phyloP scores from a whole-genome alignment of 2,329 filamentous ascomycete species.

The Westerdykella sp. region DNA sequence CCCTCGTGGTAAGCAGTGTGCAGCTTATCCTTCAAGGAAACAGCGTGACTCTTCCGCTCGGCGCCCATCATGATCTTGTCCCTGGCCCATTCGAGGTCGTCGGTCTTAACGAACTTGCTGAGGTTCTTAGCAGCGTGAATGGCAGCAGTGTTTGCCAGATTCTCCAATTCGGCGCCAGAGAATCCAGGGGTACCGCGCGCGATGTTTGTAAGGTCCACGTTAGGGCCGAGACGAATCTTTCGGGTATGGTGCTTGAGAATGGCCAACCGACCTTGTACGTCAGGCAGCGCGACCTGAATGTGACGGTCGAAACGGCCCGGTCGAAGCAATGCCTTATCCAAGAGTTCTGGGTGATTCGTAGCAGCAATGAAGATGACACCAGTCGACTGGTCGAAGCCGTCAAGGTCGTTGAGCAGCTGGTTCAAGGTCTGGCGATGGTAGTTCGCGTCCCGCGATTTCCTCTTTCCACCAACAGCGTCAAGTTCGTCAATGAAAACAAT shows the following conservation, averaged over 20 bases:
- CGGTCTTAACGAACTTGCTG: slow-evolving; percentile 64
- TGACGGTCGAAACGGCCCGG: slow-evolving; percentile 95
- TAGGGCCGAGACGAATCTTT: slow-evolving; percentile 72
- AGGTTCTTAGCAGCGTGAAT: slow-evolving; percentile 89
- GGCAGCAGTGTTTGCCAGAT: slow-evolving; percentile 92
- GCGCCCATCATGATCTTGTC: slow-evolving; percentile 98
- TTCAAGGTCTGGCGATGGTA: slow-evolving; percentile 98
- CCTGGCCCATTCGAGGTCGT: slow-evolving; percentile 94
- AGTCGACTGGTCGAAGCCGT: slow-evolving; percentile 91
- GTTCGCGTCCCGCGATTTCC: slow-evolving; percentile 85
- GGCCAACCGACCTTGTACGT: slow-evolving; percentile 85
- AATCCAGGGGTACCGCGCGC: slow-evolving; percentile 85
- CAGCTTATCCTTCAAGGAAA: slow-evolving; percentile 88
- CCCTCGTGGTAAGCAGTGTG: slow-evolving; percentile 97
- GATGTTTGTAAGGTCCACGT: slow-evolving; percentile 78
- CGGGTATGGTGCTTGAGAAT: slow-evolving; percentile 92
- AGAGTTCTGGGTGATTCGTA: slow-evolving; percentile 89
- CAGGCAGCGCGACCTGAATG: slow-evolving; percentile 79
- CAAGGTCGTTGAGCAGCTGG: slow-evolving; percentile 91
- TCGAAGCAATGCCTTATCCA: slow-evolving; percentile 90
- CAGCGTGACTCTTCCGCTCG: slow-evolving; percentile 81
- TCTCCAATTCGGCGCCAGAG: slow-evolving; percentile 93
- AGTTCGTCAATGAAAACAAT: slow-evolving; percentile 96
- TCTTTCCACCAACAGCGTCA: slow-evolving; percentile 88
- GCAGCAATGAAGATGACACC: slow-evolving; percentile 94